Evolutionary conservation across 2,329 filamentous ascomycete genomes (phyloP), one percentile per base, ranked within the genome.

Genomic region (Sarocladium kiliense): DNA sequence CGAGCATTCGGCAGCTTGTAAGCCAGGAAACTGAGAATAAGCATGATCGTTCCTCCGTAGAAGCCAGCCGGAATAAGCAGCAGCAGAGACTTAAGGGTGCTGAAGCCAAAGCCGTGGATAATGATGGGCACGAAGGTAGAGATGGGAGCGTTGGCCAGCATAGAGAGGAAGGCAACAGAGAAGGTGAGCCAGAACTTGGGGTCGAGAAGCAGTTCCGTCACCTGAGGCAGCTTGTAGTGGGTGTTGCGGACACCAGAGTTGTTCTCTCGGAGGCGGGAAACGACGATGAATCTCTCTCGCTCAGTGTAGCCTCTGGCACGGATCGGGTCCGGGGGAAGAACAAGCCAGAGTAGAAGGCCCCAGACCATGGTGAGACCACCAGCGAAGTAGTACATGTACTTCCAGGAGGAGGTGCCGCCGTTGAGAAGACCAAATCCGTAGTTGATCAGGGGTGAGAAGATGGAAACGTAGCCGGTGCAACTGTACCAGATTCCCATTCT

Each of bases 381-480:
- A 3, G 47, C 23, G 47, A 51, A 51, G 27, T 36, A 62, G 27
- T 63, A 64, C 62, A 64, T 64, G 16, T 63, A 63, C 42, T 36
- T 53, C 62, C 62, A 64, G 1, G 71, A 67, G 2, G 66, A 67
- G 6, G 71, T 58, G 1, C 64, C 60, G 16, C 71, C 71, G 19
- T 68, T 64, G 55, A 78, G 70, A 9, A 72, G 71, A 1, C 76
- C 76, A 2, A 79, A 62, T 3, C 71, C 76, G 56, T 77, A 79
- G 64, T 76, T 77, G 59, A 78, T 69, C 1, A 78, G 61, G 0
- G 76, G 75, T 0, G 73, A 73, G 26, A 80, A 65, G 25, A 77
- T 68, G 1, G 70, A 70, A 11, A 74, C 73, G 49, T 74, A 74
- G 2, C 77, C 74, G 0, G 70, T 75, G 57, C 67, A 72, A 39